These are phyloP conservation scores for Spiraea crenata DNA, from an alignment of 331 rosid species.

Conservation along the genomic window DNA sequence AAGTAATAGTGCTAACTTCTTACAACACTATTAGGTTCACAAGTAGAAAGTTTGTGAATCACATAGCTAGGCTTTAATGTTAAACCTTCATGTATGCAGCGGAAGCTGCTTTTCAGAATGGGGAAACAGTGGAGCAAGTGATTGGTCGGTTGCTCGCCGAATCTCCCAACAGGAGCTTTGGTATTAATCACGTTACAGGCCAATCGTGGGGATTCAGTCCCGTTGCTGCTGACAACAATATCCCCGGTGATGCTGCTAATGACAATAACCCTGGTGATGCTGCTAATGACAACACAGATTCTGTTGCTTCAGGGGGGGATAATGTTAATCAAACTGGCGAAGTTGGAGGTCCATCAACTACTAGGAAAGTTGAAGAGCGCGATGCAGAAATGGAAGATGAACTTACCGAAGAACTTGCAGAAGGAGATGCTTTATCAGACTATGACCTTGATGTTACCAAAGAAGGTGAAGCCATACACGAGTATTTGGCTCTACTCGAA, in stretches of 20 bases:
- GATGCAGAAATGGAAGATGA: slow-evolving; percentile 83
- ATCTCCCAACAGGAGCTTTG: slow-evolving; percentile 15
- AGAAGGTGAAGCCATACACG: slow-evolving; percentile 86
- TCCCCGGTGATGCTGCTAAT: slow-evolving; percentile 21
- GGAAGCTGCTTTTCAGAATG: slow-evolving; percentile 52
- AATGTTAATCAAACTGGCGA: slow-evolving; percentile 27
- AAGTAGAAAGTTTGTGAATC: slow-evolving; percentile 3
- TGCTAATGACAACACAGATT: slow-evolving; percentile 35
- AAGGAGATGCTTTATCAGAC: slow-evolving; percentile 59
- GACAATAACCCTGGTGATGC: slow-evolving; percentile 23
- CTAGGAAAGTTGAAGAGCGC: slow-evolving; percentile 37
- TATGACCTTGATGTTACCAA: slow-evolving; percentile 78
- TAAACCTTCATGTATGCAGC: slow-evolving; percentile 45
- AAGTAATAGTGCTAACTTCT: neutral
- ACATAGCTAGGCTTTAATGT: slow-evolving; percentile 20
- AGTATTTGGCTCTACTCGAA: slow-evolving; percentile 66
- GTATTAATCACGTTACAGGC: no score
- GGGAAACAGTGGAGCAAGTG: slow-evolving; percentile 49
- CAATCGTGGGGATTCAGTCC: neutral
- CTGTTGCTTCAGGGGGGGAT: slow-evolving; percentile 42
- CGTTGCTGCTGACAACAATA: slow-evolving; percentile 14
- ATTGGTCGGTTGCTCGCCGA: slow-evolving; percentile 45
- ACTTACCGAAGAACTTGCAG: slow-evolving; percentile 65
- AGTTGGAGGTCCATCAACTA: slow-evolving; percentile 40
- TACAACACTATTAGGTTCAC: neutral